A percentile compares a stretch with the other conserved stretches of the same genome.
Conservation (phyloP, 257 asterid species). For the Gynochthodes officinalis region DNA sequence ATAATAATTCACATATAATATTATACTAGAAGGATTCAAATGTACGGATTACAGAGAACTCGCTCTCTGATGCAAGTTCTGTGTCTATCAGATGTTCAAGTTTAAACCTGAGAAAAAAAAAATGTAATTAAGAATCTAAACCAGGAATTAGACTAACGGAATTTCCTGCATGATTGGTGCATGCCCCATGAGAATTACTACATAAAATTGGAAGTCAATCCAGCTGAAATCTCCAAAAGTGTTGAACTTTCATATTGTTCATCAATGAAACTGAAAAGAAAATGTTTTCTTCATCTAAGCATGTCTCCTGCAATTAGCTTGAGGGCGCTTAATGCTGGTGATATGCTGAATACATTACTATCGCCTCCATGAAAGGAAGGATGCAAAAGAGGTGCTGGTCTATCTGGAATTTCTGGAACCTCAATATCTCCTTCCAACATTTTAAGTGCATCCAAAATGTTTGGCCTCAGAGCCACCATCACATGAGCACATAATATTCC, state of each 20-base stretch:
- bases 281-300: slow-evolving; percentile 51
- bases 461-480: slow-evolving; percentile 91
- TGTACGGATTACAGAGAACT: not conserved
- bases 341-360: slow-evolving; percentile 42
- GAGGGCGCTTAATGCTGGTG: slow-evolving; percentile 57
- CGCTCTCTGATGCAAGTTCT: not conserved
- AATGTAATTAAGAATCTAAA: not conserved
- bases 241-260: too few species aligned
- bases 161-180: not conserved
- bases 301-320: slow-evolving; percentile 50
- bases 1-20: not conserved
- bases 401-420: slow-evolving; percentile 69
- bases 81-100: not conserved
- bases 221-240: not conserved
- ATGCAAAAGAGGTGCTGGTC: slow-evolving; percentile 75
- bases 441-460: slow-evolving; percentile 72
- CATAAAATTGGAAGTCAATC: not conserved
- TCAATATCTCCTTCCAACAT: slow-evolving; percentile 91
- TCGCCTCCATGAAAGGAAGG: slow-evolving; percentile 45
- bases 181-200: not conserved
- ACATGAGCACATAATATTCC: slow-evolving; percentile 89
- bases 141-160: not conserved
- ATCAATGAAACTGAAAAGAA: not conserved
- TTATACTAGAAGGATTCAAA: not conserved
- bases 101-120: not conserved